A percentile compares a stretch with the other conserved stretches of the same genome.
These are phyloP conservation scores for Leersia perrieri DNA, from an alignment of 176 grass and related monocot species.

Conservation along the genomic window DNA sequence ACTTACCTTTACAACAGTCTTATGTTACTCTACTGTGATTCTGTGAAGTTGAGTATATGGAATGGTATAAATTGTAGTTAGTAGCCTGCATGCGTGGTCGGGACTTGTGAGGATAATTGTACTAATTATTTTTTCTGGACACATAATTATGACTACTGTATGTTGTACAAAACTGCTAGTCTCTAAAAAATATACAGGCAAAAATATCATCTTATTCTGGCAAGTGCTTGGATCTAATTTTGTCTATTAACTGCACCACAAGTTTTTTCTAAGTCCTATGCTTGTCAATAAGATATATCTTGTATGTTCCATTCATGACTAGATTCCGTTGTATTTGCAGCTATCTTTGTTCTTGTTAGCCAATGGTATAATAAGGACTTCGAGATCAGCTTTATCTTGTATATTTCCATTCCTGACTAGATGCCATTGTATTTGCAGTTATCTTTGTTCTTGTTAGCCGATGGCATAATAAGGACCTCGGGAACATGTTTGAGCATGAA, in stretches of 20 bases:
- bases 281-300: conserved; percentile 19
- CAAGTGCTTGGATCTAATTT: neutral
- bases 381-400: conserved; percentile 2
- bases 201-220: neutral
- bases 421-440: conserved; percentile 52
- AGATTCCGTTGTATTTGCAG: conserved; percentile 43
- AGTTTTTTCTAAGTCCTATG: neutral
- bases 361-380: conserved; percentile 52
- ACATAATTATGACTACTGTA: neutral
- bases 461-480: conserved; percentile 47
- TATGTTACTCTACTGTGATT: neutral
- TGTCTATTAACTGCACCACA: neutral
- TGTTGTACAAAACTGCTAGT: neutral
- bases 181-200: neutral
- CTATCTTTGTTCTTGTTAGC: conserved; percentile 72
- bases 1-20: neutral
- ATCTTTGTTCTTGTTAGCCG: conserved; percentile 69
- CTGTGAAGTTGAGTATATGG: neutral
- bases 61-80: neutral
- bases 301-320: conserved; percentile 19
- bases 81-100: neutral
- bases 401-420: conserved; percentile 17
- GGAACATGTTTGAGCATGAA: conserved; percentile 76
- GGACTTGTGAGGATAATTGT: neutral
- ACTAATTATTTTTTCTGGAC: neutral